phyloP scores from a whole-genome alignment of 805 yeast species.

The Tetrapisispora phaffii region DNA sequence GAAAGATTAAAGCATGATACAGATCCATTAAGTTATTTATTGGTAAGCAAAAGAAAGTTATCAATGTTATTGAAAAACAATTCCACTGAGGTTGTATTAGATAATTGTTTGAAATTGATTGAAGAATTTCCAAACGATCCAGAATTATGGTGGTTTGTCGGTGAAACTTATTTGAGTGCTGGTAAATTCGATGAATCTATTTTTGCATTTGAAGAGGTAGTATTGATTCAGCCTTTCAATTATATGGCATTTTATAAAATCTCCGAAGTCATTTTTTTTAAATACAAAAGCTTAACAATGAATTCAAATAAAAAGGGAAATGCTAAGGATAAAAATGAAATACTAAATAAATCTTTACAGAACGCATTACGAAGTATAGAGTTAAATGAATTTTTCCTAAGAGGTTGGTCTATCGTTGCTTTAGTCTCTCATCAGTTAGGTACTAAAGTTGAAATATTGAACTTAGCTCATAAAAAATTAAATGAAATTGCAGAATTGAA shows the following conservation, averaged over 20 bases:
- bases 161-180: slow-evolving; percentile 45
- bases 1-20: slow-evolving; percentile 45
- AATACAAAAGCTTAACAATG: slow-evolving; percentile 8
- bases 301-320: slow-evolving; percentile 4
- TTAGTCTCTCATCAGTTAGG: slow-evolving; percentile 28
- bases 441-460: slow-evolving; percentile 25
- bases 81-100: slow-evolving; percentile 11
- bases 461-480: slow-evolving; percentile 32
- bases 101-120: slow-evolving; percentile 13
- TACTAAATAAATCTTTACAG: slow-evolving; percentile 27
- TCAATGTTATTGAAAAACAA: slow-evolving; percentile 14
- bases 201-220: slow-evolving; percentile 58
- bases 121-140: slow-evolving; percentile 55
- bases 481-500: slow-evolving; percentile 27
- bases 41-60: slow-evolving; percentile 22
- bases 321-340: slow-evolving; percentile 3
- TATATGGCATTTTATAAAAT: slow-evolving; percentile 25
- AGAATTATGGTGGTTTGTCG: slow-evolving; percentile 71
- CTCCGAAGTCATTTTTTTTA: slow-evolving; percentile 19
- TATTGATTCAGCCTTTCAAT: slow-evolving; percentile 51
- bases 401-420: slow-evolving; percentile 68
- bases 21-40: slow-evolving; percentile 23
- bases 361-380: slow-evolving; percentile 67
- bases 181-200: slow-evolving; percentile 64
- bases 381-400: slow-evolving; percentile 53